A percentile compares a stretch with the other conserved stretches of the same genome.
These are phyloP conservation scores for Tritrichomonas foetus DNA, from an alignment of 208 protist species.

Conservation along the genomic window DNA sequence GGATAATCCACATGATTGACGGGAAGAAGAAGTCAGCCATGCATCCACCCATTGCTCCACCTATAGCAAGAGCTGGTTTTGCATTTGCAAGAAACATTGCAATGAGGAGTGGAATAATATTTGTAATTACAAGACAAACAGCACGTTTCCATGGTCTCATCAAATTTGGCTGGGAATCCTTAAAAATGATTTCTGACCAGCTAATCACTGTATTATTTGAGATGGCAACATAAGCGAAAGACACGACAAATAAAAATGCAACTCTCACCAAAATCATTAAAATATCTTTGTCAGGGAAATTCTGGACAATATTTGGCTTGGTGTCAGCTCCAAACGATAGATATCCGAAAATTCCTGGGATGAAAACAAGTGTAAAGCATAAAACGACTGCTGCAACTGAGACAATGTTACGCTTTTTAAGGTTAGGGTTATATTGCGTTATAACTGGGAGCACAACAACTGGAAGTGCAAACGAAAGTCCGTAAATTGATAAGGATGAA, in stretches of 20 bases:
- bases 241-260: neutral
- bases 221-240: neutral
- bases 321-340: neutral
- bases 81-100: neutral
- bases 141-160: neutral
- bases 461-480: neutral
- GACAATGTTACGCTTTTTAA: neutral
- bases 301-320: neutral
- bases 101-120: neutral
- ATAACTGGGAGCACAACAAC: neutral
- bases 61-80: neutral
- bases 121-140: neutral
- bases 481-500: neutral
- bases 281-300: neutral
- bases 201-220: neutral
- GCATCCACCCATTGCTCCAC: neutral
- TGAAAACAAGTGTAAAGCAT: neutral
- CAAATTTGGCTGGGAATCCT: neutral
- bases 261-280: neutral
- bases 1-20: neutral
- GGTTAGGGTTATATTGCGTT: neutral
- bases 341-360: neutral
- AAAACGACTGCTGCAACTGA: neutral
- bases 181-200: neutral
- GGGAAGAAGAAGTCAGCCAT: neutral